Conservation (phyloP, 495 filamentous ascomycete species). For the Penicillium egyptiacum region DNA sequence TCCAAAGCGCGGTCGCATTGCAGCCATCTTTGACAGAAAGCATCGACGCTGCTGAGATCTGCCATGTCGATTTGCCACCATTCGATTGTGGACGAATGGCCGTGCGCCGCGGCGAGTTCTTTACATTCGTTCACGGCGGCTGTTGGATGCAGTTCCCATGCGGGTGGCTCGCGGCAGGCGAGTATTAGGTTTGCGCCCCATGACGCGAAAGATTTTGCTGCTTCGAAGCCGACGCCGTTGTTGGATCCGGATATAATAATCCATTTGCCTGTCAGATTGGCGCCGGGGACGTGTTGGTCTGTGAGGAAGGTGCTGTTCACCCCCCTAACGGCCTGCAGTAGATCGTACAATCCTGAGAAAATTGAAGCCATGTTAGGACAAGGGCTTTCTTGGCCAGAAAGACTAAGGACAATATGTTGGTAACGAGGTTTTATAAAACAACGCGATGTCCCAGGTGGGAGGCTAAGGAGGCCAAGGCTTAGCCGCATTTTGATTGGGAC, state of each 20-base stretch:
- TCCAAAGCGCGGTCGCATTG: slow-evolving; percentile 16
- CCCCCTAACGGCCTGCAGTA: slow-evolving; percentile 8
- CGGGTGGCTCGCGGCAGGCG: slow-evolving; percentile 29
- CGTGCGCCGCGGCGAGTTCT: slow-evolving; percentile 11
- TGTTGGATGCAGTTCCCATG: slow-evolving; percentile 24
- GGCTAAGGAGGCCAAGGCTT: no score
- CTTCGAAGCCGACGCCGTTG: slow-evolving; percentile 35
- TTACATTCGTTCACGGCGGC: slow-evolving; percentile 21
- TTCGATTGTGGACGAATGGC: slow-evolving; percentile 37
- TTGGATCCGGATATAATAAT: slow-evolving; percentile 38
- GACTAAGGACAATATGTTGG: not conserved
- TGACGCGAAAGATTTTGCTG: slow-evolving; percentile 26
- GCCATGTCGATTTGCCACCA: slow-evolving; percentile 55
- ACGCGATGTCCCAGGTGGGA: no score
- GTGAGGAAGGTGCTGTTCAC: slow-evolving; percentile 17
- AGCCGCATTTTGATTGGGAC: no score
- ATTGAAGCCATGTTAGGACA: not conserved
- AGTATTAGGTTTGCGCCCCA: slow-evolving; percentile 34
- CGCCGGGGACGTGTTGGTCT: slow-evolving; percentile 14
- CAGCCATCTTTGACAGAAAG: slow-evolving; percentile 38
- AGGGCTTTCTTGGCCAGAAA: not conserved
- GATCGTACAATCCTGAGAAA: not conserved
- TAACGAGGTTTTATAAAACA: not conserved
- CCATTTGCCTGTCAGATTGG: slow-evolving; percentile 30
- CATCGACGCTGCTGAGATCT: slow-evolving; percentile 42